A percentile compares a stretch with the other conserved stretches of the same genome.
These are phyloP conservation scores for Leccinum rimulosum DNA, from an alignment of 768 basidiomycete species.

Conservation along the genomic window DNA sequence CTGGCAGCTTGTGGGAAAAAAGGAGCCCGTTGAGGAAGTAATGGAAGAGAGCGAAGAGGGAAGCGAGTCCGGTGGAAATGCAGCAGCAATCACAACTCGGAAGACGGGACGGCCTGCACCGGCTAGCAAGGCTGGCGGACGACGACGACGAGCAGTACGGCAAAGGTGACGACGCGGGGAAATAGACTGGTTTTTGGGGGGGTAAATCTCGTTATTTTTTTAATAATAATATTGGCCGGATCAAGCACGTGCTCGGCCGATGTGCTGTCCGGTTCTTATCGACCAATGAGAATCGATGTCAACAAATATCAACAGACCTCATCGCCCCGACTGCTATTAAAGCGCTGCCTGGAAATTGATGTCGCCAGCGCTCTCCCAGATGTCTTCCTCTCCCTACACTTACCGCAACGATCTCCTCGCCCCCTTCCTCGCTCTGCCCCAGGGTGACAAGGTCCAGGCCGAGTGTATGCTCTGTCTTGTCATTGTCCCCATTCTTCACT, in stretches of 20 bases:
- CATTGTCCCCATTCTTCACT: background rate
- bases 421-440: conserved; percentile 84
- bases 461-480: conserved; percentile 60
- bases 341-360: conserved; percentile 6
- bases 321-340: conserved; percentile 21
- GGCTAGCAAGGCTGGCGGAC: conserved; percentile 57
- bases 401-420: conserved; percentile 86
- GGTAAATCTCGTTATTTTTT: background rate
- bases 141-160: conserved; percentile 57
- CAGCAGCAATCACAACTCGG: conserved; percentile 31
- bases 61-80: conserved; percentile 46
- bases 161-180: conserved; percentile 35
- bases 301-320: conserved; percentile 28
- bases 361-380: conserved; percentile 4
- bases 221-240: background rate
- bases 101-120: conserved; percentile 33
- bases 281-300: conserved; percentile 27
- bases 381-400: conserved; percentile 32
- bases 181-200: conserved; percentile 10
- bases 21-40: conserved; percentile 21
- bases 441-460: conserved; percentile 92
- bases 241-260: conserved; percentile 9
- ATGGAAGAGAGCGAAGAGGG: conserved; percentile 39
- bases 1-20: conserved; percentile 20
- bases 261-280: conserved; percentile 23